Conservation (phyloP, 805 yeast genomes). For the Saccharomycopsis fodiens region DNA sequence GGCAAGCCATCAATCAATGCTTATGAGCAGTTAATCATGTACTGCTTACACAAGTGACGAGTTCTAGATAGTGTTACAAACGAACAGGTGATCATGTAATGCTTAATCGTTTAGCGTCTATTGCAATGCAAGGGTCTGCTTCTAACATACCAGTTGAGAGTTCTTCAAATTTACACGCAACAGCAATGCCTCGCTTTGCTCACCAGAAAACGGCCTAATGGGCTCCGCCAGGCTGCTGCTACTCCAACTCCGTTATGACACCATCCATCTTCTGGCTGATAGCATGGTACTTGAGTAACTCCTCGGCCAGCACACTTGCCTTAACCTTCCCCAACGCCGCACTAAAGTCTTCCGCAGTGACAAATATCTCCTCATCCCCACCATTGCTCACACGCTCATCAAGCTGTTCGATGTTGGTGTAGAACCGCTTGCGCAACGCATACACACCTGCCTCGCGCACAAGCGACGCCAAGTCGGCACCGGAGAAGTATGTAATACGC, state of each 20-base stretch:
- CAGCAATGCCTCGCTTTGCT: no score
- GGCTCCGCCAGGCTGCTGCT: no score
- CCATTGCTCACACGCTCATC: constrained; percentile 36
- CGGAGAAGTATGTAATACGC: constrained; percentile 83
- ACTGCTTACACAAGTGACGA: no score
- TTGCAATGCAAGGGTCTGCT: no score
- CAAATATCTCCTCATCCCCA: constrained; percentile 32
- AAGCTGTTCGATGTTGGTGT: constrained; percentile 39
- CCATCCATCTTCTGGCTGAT: constrained; percentile 53
- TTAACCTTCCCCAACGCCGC: constrained; percentile 66
- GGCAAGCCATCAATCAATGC: no score
- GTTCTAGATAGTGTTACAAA: no score
- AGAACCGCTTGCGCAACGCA: constrained; percentile 72
- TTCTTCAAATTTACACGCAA: no score
- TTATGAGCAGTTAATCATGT: no score
- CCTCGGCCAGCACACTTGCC: constrained; percentile 87
- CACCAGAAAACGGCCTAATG: no score
- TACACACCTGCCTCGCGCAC: constrained; percentile 91
- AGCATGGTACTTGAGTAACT: constrained; percentile 67
- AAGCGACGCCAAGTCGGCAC: constrained; percentile 90
- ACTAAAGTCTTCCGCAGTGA: constrained; percentile 59
- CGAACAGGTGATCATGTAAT: no score
- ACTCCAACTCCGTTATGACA: constrained; percentile 16
- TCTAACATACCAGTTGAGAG: no score
- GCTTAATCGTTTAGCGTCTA: no score